Conservation (phyloP, 164 flowering plant species). For the Litsea cubeba region DNA sequence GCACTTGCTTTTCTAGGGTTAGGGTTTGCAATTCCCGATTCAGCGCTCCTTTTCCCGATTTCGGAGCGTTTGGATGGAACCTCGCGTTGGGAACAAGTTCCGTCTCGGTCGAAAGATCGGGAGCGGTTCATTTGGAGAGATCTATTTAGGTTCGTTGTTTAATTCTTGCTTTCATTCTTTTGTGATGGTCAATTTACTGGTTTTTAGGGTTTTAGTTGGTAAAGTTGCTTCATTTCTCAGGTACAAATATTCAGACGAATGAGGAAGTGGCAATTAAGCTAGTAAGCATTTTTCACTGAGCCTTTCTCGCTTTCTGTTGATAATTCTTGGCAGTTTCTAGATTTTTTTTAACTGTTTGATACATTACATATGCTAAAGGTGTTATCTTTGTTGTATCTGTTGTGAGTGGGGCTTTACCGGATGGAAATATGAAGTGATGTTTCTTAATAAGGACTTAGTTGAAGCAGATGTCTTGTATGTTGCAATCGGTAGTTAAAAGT, state of each 20-base stretch:
- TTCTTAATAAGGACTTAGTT: no score
- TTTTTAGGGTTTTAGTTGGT: neutral
- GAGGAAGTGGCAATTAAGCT: slow-evolving; percentile 94
- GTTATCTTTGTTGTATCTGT: no score
- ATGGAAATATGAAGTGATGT: no score
- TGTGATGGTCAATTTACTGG: neutral
- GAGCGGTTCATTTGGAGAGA: slow-evolving; percentile 92
- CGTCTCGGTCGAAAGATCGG: slow-evolving; percentile 89
- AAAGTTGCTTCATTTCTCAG: slow-evolving; percentile 24
- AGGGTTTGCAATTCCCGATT: neutral
- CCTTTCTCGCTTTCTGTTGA: neutral
- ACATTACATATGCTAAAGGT: no score
- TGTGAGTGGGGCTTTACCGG: no score
- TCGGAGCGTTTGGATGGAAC: slow-evolving; percentile 47
- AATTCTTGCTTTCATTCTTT: neutral
- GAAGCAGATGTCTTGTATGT: no score
- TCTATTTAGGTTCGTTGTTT: slow-evolving; percentile 50
- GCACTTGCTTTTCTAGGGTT: neutral
- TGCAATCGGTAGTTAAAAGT: no score
- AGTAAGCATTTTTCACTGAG: slow-evolving; percentile 38
- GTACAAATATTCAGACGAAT: slow-evolving; percentile 78
- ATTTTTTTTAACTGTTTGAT: no score
- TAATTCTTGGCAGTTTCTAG: no score
- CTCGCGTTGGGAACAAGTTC: slow-evolving; percentile 82
- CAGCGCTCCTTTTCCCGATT: neutral